Evolutionary conservation across 2,329 filamentous ascomycete genomes (phyloP), one percentile per base, ranked within the genome.

Genomic region (Aspergillus spinulosporus): DNA sequence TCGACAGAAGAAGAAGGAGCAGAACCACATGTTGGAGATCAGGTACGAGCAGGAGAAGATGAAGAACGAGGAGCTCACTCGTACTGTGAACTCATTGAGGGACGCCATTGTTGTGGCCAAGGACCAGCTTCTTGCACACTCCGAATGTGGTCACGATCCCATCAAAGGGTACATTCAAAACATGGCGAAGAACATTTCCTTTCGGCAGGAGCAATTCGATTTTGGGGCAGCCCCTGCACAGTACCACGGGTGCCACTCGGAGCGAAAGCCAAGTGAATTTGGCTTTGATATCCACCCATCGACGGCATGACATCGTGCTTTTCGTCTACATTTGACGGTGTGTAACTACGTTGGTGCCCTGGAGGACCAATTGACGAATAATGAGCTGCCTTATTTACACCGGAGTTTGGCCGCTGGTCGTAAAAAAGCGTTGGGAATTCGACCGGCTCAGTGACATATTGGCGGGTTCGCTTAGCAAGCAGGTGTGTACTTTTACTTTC

Each of bases 1-100:
- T 67, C 79, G 83, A n/a, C 79, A 82, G 63, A 84, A 84, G 74
- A 84, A 85, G 71, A 85, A 85, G 69, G 80, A 82, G 59, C 82
- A 82, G 64, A 81, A 79, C 36, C 74, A 78, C 54, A 66, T 74
- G 37, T 76, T 84, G 11, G 82, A 84, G 60, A 70, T 54, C 8
- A 64, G 63, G 2, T 74, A 65, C 57, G 14, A 40, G 15, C 26
- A 46, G 12, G 49, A 46, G 31, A 39, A 70, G 29, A 34, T 21
- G 3, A 28, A 44, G 29, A 42, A 34, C 31, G 48, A 52, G 12
- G 12, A 43, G 8, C 36, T 52, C 9, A 26, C n/a, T n/a, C 32
- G 34, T 21, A 36, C 40, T 14, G 31, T 45, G 2, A 46, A 15
- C 32, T 37, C 15, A 37, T 29, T 52, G 28, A 31, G 43, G 14